A percentile compares a stretch with the other conserved stretches of the same genome.
Conservation (phyloP, 495 filamentous ascomycete genomes). For the Evansstolkia leycettana region DNA sequence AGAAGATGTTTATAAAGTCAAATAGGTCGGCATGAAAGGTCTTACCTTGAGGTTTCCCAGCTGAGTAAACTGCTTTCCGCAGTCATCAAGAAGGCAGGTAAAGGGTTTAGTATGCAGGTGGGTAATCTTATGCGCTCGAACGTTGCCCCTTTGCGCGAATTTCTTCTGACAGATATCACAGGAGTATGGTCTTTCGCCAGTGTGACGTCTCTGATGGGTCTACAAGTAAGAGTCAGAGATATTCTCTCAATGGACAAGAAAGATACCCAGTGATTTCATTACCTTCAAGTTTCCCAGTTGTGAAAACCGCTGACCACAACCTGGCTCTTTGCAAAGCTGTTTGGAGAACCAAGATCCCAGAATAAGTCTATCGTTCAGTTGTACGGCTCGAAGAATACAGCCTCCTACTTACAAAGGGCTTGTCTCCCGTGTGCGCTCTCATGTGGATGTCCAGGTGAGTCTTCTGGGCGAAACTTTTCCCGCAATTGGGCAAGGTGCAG, state of each 20-base stretch:
- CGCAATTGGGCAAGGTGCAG: conserved; percentile 64
- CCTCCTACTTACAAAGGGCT: conserved; percentile 67
- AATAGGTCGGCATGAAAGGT: conserved; percentile 2
- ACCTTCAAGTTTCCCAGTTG: conserved; percentile 86
- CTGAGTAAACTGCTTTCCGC: conserved; percentile 76
- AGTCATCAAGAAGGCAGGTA: conserved; percentile 66
- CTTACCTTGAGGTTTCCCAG: conserved; percentile 78
- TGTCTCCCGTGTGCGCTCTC: conserved; percentile 79
- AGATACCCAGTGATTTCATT: conserved; percentile 10
- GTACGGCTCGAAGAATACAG: neutral
- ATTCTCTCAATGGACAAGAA: too few species aligned
- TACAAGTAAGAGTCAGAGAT: conserved; percentile 13
- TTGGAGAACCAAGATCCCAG: conserved; percentile 2
- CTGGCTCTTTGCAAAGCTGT: conserved; percentile 60
- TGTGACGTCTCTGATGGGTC: conserved; percentile 80
- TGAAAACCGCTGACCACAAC: conserved; percentile 72
- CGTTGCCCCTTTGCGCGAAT: conserved; percentile 78
- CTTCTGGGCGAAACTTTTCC: conserved; percentile 80
- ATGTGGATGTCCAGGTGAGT: conserved; percentile 89
- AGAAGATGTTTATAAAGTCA: neutral
- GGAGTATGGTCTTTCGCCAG: conserved; percentile 73
- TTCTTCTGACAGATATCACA: conserved; percentile 73
- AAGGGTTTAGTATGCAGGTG: conserved; percentile 71
- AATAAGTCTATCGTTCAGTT: conserved; percentile 4
- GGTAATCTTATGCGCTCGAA: conserved; percentile 75